phyloP scores from a whole-genome alignment of 129 eudicot species.

The Erigeron canadensis region DNA sequence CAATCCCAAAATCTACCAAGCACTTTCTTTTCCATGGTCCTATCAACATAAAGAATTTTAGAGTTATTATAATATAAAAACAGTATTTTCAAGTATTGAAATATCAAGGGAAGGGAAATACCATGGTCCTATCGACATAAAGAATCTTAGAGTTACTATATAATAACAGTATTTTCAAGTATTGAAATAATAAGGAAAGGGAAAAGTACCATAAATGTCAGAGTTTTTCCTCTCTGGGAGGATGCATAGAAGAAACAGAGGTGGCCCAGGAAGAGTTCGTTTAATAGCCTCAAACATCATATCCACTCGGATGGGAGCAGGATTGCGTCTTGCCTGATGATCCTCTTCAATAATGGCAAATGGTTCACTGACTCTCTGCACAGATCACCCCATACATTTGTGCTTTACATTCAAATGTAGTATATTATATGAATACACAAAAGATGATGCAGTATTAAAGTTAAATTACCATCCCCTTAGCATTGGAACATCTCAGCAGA shows the following conservation, averaged over 20 bases:
- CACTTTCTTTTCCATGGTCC: constrained; percentile 77
- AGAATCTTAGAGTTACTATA: no score
- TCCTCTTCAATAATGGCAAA: constrained; percentile 54
- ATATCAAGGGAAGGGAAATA: background rate
- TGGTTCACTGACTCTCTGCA: constrained; percentile 42
- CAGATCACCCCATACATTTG: background rate
- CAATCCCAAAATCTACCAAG: constrained; percentile 58
- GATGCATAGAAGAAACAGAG: constrained; percentile 55
- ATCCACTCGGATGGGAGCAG: constrained; percentile 68
- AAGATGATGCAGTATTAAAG: background rate
- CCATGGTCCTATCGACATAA: constrained; percentile 30
- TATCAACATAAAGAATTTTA: constrained; percentile 19
- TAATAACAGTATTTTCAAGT: background rate
- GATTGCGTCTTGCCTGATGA: constrained; percentile 47
- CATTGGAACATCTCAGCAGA: constrained; percentile 42
- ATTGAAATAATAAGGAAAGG: background rate
- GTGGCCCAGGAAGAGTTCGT: constrained; percentile 53
- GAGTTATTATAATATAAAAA: background rate
- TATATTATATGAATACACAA: constrained; percentile 3
- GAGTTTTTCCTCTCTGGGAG: constrained; percentile 54
- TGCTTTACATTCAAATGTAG: background rate
- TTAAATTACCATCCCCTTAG: constrained; percentile 62
- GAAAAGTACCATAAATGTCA: constrained; percentile 45
- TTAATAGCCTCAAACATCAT: constrained; percentile 54
- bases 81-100: background rate